Evolutionary conservation across 2,329 filamentous ascomycete genomes (phyloP).

Genomic region (Alternaria sp.): DNA sequence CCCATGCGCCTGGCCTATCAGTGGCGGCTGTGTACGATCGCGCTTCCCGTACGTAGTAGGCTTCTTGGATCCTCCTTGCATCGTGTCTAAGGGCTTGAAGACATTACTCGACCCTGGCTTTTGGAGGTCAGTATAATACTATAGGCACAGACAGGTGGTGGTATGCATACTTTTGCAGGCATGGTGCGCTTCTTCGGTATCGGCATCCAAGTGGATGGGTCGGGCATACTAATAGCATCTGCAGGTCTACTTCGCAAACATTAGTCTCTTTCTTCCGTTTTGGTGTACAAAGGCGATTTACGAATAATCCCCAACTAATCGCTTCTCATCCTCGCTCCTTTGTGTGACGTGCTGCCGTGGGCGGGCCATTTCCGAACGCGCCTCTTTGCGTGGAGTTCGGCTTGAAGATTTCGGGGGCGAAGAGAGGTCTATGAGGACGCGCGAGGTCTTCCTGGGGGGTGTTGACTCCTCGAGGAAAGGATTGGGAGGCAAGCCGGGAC

Average conservation of each 20-base stretch:
- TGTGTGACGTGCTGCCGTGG: background rate
- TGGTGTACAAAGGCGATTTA: constrained; percentile 3
- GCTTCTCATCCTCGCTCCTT: constrained; percentile 18
- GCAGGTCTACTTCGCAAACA: constrained; percentile 16
- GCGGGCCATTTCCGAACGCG: background rate
- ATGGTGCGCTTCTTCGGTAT: background rate
- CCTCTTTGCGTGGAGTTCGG: background rate
- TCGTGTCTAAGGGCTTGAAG: constrained; percentile 20
- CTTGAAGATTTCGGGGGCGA: constrained; percentile 8
- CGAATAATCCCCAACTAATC: constrained; percentile 24
- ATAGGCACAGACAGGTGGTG: background rate
- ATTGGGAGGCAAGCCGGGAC: constrained; percentile 6
- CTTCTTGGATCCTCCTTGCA: constrained; percentile 11
- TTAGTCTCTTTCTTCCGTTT: constrained; percentile 11
- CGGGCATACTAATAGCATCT: constrained; percentile 24
- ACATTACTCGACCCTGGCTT: constrained; percentile 22
- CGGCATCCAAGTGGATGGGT: constrained; percentile 13
- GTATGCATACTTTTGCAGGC: constrained; percentile 8
- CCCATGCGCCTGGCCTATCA: constrained; percentile 14
- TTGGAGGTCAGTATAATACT: constrained; percentile 4
- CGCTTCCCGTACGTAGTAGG: constrained; percentile 20
- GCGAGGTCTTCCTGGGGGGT: background rate
- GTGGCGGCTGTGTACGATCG: background rate
- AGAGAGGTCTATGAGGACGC: constrained; percentile 14
- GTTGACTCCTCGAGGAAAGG: constrained; percentile 7